Conservation (phyloP, 176 grass and related monocot genomes). For the Ananas comosus region DNA sequence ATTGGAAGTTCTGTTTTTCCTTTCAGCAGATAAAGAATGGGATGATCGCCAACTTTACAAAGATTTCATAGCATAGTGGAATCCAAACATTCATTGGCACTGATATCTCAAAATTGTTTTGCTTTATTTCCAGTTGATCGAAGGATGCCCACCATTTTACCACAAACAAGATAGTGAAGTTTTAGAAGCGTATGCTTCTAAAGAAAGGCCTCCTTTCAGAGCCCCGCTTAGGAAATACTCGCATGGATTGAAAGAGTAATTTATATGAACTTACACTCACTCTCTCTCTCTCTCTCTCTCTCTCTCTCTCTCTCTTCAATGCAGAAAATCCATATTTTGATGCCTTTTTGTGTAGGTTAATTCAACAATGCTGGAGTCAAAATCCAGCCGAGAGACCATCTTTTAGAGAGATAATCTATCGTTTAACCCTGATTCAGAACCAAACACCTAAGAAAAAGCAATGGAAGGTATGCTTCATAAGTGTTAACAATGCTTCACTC, state of each 20-base stretch:
- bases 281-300: neutral
- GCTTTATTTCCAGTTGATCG: slow-evolving; percentile 74
- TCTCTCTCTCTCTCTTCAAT: slow-evolving; percentile 7
- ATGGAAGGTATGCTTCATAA: slow-evolving; percentile 60
- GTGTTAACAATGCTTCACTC: neutral
- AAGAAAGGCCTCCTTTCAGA: slow-evolving; percentile 89
- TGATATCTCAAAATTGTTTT: neutral
- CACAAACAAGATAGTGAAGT: slow-evolving; percentile 66
- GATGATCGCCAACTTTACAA: neutral
- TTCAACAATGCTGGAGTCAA: slow-evolving; percentile 90
- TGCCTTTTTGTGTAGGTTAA: slow-evolving; percentile 47
- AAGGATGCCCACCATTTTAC: slow-evolving; percentile 72
- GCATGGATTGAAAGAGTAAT: slow-evolving; percentile 70
- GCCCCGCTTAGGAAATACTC: slow-evolving; percentile 59
- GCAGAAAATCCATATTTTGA: neutral
- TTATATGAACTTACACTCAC: neutral
- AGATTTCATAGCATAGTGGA: neutral
- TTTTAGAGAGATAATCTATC: slow-evolving; percentile 65
- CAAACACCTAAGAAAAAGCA: slow-evolving; percentile 39
- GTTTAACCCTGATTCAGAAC: slow-evolving; percentile 48
- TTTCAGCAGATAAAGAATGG: no score
- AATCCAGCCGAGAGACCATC: slow-evolving; percentile 66
- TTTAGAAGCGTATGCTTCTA: slow-evolving; percentile 55
- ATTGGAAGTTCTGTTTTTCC: no score
- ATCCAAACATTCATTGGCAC: neutral